phyloP scores from a whole-genome alignment of 208 protist species.

The Jaenimonas drosophilae region DNA sequence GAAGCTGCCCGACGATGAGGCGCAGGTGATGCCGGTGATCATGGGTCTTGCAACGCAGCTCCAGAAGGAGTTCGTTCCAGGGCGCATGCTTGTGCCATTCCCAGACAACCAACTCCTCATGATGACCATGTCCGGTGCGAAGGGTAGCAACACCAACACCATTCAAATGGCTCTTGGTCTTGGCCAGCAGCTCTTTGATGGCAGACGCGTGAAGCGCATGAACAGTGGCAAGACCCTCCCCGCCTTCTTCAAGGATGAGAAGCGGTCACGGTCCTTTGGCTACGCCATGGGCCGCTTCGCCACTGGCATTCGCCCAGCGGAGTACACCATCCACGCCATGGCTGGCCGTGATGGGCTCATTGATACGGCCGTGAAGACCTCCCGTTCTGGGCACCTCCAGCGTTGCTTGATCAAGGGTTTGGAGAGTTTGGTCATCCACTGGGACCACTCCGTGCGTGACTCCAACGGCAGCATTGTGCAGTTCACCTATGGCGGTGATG shows the following conservation, averaged over 20 bases:
- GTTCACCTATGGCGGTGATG: slow-evolving; percentile 98
- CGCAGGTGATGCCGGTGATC: slow-evolving; percentile 59
- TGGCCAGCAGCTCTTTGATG: slow-evolving; percentile 98
- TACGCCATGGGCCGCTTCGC: slow-evolving; percentile 95
- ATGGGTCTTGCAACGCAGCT: slow-evolving; percentile 72
- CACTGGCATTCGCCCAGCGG: slow-evolving; percentile 98
- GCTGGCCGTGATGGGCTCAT: slow-evolving; percentile 99
- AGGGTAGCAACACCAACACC: slow-evolving; percentile 97
- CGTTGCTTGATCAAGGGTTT: slow-evolving; percentile 96
- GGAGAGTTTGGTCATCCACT: slow-evolving; percentile 90
- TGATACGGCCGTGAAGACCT: slow-evolving; percentile 99
- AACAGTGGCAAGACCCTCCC: slow-evolving; percentile 96
- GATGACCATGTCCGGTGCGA: slow-evolving; percentile 99
- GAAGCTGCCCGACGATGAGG: slow-evolving; percentile 63
- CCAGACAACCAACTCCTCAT: slow-evolving; percentile 96
- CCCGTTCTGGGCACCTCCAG: slow-evolving; percentile 98
- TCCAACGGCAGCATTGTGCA: slow-evolving; percentile 92
- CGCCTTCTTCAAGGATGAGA: slow-evolving; percentile 70
- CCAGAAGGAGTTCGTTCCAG: slow-evolving; percentile 86
- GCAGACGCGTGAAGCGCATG: slow-evolving; percentile 95
- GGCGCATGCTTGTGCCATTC: slow-evolving; percentile 89
- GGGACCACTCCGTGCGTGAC: slow-evolving; percentile 95
- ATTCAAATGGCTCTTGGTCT: slow-evolving; percentile 96
- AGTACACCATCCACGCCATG: slow-evolving; percentile 99
- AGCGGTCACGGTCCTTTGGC: slow-evolving; percentile 74